A percentile compares a stretch with the other conserved stretches of the same genome.
Conservation (phyloP, 2,329 filamentous ascomycete species). For the Alternaria sp. region DNA sequence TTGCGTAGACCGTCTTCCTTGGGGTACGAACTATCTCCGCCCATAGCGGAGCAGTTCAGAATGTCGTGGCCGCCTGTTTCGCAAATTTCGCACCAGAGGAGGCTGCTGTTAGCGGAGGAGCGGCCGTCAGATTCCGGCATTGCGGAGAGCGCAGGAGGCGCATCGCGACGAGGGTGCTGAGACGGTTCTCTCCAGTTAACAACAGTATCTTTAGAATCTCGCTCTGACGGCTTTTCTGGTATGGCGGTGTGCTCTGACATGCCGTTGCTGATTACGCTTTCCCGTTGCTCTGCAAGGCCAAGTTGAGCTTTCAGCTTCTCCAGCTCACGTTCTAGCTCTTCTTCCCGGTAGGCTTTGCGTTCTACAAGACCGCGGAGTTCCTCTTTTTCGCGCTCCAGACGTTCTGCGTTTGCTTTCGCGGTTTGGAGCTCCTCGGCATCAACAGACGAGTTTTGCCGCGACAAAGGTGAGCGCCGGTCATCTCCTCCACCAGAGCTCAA, state of each 20-base stretch:
- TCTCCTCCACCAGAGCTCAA: slow-evolving; percentile 75
- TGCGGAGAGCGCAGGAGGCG: slow-evolving; percentile 65
- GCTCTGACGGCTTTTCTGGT: slow-evolving; percentile 63
- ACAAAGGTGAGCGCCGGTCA: slow-evolving; percentile 44
- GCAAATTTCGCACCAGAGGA: slow-evolving; percentile 94
- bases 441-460: slow-evolving; percentile 37
- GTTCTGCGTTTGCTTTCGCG: slow-evolving; percentile 69
- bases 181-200: slow-evolving; percentile 60
- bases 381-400: slow-evolving; percentile 80
- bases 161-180: slow-evolving; percentile 33
- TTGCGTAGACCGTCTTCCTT: slow-evolving; percentile 34
- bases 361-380: slow-evolving; percentile 79
- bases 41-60: slow-evolving; percentile 92
- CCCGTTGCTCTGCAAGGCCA: slow-evolving; percentile 56
- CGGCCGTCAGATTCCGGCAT: slow-evolving; percentile 72
- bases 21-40: slow-evolving; percentile 55
- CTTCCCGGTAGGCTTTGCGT: slow-evolving; percentile 76
- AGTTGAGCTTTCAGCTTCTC: slow-evolving; percentile 62
- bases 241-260: slow-evolving; percentile 58
- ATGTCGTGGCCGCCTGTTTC: slow-evolving; percentile 93
- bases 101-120: slow-evolving; percentile 69
- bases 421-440: slow-evolving; percentile 61
- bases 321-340: slow-evolving; percentile 85
- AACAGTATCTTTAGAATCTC: slow-evolving; percentile 73
- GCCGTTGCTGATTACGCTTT: slow-evolving; percentile 63